Base-by-base conservation (phyloP, 1,139 yeast species). In the Keqinozyma sinolaborantium region DNA sequence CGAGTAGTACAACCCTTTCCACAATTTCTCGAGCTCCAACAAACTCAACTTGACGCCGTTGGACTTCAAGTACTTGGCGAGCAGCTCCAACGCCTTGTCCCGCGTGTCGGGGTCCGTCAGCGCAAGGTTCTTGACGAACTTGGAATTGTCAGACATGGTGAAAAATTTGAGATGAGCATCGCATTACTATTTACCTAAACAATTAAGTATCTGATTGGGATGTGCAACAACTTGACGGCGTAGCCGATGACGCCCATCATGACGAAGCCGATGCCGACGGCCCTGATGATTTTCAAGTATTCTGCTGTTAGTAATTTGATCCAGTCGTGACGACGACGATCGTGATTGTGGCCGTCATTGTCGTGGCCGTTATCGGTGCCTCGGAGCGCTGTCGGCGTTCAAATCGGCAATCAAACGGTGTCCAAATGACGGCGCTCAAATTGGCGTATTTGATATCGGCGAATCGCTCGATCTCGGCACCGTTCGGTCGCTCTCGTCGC, bases 181-280 rank as follows among this genome's bases (percentile, higher is more conserved):
- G 25, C 25, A 23, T 10, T 23, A 23, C 14, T 23, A 11, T 18
- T 7, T n/a, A 9, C 37, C 71, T 74, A 90, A 47, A 90, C 97
- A 67, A 90, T 88, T 69, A 90, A 79, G 68, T 88, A 94, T 71
- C 97, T 84, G 69, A 90, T 88, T 56, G 98, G 98, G 53, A 90
- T 90, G 66, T 90, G 98, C 53, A 90, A 76, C 57, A 90, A 77
- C 70, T 92, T 92, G 64, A 92, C 95, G 52, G 82, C 85, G 67
- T 88, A 92, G 38, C 98, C 98, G 52, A 92, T 95, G 52, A 87
- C 84, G 53, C 98, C 98, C 92, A 92, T 94, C 78, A 90, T 90
- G 49, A 90, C 69, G 65, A 90, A 92, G 50, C 98, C 98, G 47
- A 88, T 75, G 52, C 97, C 97, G 36, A 92, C 97, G 35, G 97